A percentile compares a stretch with the other conserved stretches of the same genome.
Conservation (phyloP, 73 alveolate species). For the Tetrahymena malaccensis region DNA sequence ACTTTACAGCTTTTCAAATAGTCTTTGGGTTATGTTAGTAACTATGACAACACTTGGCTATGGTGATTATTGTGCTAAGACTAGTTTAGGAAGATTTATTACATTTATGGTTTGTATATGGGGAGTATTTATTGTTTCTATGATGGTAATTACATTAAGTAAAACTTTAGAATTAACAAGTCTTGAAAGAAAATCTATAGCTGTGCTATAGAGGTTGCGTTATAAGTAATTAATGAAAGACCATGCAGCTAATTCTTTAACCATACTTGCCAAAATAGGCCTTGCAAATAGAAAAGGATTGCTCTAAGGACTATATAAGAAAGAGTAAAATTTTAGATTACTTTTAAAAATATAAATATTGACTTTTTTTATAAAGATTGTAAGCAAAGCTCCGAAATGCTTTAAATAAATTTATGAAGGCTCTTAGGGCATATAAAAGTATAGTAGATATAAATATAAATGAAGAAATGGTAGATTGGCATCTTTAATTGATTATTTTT, state of each 20-base stretch:
- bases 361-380: background rate
- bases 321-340: background rate
- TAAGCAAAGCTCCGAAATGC: background rate
- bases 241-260: background rate
- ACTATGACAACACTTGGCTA: slow-evolving; percentile 22
- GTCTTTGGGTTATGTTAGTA: slow-evolving; percentile 18
- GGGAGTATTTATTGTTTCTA: slow-evolving; percentile 23
- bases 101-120: slow-evolving; percentile 16
- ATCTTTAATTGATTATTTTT: too few species aligned
- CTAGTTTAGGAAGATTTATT: slow-evolving; percentile 28
- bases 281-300: background rate
- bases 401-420: background rate
- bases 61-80: slow-evolving; percentile 32
- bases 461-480: background rate
- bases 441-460: background rate
- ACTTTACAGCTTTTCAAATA: background rate
- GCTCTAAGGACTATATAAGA: too few species aligned
- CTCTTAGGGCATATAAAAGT: background rate
- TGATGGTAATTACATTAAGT: slow-evolving; percentile 27
- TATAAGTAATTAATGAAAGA: background rate
- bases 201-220: background rate
- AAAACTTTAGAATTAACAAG: slow-evolving; percentile 2
- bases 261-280: background rate
- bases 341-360: too few species aligned
- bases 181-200: background rate